Conservation (phyloP, 345 rosid genomes). For the Salix purpurea region DNA sequence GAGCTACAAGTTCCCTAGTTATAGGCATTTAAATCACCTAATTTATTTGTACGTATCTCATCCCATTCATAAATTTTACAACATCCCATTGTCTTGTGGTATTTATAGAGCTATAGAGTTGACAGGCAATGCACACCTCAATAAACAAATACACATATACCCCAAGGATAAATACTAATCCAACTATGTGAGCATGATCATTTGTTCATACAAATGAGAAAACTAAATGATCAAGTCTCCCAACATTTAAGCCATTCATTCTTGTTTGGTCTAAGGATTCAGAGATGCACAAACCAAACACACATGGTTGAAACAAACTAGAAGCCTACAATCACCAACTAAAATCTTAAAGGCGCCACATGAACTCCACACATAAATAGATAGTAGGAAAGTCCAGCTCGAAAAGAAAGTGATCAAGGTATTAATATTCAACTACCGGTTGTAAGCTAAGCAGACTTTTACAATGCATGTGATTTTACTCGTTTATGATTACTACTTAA, state of each 20-base stretch:
- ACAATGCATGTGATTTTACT: too few relatives aligned
- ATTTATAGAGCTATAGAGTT: background rate
- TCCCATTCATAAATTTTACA: background rate
- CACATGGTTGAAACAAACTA: background rate
- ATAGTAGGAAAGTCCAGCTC: background rate
- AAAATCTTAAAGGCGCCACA: background rate
- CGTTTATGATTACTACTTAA: too few relatives aligned
- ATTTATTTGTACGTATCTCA: background rate
- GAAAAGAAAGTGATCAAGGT: background rate
- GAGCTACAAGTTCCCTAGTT: background rate
- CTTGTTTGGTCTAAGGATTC: background rate
- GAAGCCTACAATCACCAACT: background rate
- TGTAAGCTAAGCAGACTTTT: too few relatives aligned
- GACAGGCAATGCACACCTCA: background rate
- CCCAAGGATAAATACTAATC: too few relatives aligned
- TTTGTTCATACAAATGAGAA: background rate
- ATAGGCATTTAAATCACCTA: background rate
- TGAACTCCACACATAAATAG: background rate
- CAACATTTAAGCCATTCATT: too few relatives aligned
- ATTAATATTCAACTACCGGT: too few relatives aligned
- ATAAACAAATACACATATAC: background rate
- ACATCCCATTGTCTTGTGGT: background rate
- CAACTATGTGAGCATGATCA: too few relatives aligned
- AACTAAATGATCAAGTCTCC: background rate
- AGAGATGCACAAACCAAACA: background rate